A percentile compares a stretch with the other conserved stretches of the same genome.
Conservation (phyloP, 2,329 filamentous ascomycete genomes). For the Mollisia scopiformis region DNA sequence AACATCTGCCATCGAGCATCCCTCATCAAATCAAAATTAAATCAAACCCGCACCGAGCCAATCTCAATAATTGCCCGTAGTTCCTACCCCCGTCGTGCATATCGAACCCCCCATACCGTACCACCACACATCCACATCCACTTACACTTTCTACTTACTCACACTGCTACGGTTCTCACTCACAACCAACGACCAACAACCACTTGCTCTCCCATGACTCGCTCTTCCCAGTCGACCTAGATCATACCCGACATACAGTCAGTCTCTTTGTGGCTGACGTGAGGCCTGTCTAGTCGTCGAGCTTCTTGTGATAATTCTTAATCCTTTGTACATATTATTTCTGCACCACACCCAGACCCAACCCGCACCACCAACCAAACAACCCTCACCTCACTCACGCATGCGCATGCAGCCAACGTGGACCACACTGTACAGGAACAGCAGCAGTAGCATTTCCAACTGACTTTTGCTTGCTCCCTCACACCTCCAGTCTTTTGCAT, state of each 20-base stretch:
- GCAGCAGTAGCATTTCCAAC: constrained; percentile 1
- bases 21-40: not conserved
- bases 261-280: constrained; percentile 26
- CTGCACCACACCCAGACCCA: constrained; percentile 4
- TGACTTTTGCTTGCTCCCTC: too few species aligned
- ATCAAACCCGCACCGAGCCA: not conserved
- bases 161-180: too few species aligned
- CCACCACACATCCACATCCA: too few species aligned
- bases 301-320: constrained; percentile 19
- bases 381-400: not conserved
- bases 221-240: not conserved
- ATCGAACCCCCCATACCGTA: not conserved
- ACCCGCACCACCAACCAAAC: not conserved
- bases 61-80: constrained; percentile 4
- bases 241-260: not conserved
- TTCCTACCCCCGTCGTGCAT: not conserved
- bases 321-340: constrained; percentile 20
- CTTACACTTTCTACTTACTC: too few species aligned
- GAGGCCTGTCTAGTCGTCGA: constrained; percentile 16
- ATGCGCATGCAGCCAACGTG: constrained; percentile 1
- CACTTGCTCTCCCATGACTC: constrained; percentile 5
- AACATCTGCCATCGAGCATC: not conserved
- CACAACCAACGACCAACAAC: too few species aligned
- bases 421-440: too few species aligned
- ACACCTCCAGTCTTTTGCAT: too few species aligned